Evolutionary conservation across 805 yeast species (phyloP).

Genomic region (Tetrapisispora nanseiensis): DNA sequence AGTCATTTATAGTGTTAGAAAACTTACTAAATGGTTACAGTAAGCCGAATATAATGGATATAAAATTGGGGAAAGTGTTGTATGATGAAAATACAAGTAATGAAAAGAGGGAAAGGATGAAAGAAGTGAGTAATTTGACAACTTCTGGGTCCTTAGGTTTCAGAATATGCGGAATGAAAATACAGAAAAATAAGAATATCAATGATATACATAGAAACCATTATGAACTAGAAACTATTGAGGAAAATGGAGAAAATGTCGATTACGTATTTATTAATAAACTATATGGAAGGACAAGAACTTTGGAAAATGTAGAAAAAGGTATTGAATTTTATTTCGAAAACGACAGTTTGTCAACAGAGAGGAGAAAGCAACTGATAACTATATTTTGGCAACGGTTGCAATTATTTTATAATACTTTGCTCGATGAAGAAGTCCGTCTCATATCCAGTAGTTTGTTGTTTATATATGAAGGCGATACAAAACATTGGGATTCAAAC

Average conservation of each 20-base stretch:
- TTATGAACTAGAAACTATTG: conserved; percentile 12
- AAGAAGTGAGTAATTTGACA: conserved; percentile 54
- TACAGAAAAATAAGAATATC: conserved; percentile 24
- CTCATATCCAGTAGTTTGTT: conserved; percentile 65
- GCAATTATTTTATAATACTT: conserved; percentile 54
- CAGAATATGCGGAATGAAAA: conserved; percentile 84
- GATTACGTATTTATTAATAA: conserved; percentile 51
- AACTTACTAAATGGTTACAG: conserved; percentile 54
- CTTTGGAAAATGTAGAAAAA: conserved; percentile 32
- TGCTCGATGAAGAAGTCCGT: conserved; percentile 52
- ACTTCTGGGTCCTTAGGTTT: conserved; percentile 72
- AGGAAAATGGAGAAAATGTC: conserved; percentile 22
- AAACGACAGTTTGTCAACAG: conserved; percentile 26
- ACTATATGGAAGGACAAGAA: conserved; percentile 57
- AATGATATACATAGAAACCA: conserved; percentile 13
- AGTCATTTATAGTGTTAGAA: conserved; percentile 53
- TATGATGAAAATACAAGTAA: conserved; percentile 51
- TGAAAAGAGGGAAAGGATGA: conserved; percentile 56
- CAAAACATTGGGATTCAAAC: conserved; percentile 38
- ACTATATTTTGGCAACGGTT: conserved; percentile 47
- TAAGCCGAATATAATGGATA: conserved; percentile 68
- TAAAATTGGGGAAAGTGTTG: conserved; percentile 66
- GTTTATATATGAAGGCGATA: conserved; percentile 64
- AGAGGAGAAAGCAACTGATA: conserved; percentile 33
- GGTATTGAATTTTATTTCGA: conserved; percentile 42